Conservation (phyloP, 192 early-diverging fungal genomes). For the Mortierella hygrophila region DNA sequence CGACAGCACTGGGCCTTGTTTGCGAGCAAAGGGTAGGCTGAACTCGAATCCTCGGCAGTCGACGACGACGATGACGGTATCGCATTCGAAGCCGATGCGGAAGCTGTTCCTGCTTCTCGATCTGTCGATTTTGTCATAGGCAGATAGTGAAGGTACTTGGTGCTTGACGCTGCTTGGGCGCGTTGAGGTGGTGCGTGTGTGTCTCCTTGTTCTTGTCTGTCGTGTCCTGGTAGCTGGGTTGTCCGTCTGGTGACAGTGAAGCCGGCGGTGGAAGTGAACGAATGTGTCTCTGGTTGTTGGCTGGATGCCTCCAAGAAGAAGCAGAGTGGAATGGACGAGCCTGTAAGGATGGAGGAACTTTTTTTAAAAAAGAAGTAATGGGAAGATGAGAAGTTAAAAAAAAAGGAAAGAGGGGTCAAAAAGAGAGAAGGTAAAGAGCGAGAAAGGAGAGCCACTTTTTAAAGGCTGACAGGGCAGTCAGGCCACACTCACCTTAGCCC, state of each 20-base stretch:
- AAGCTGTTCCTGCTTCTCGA: not conserved
- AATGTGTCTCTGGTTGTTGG: not conserved
- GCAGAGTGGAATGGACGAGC: not conserved
- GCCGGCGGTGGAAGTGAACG: not conserved
- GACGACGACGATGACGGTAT: not conserved
- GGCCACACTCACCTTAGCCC: not conserved
- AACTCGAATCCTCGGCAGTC: not conserved
- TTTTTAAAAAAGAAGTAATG: not conserved
- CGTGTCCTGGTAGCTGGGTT: too few relatives aligned
- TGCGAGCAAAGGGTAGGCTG: constrained; percentile 16
- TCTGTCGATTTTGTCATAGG: not conserved
- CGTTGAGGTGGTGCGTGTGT: not conserved
- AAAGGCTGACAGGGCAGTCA: not conserved
- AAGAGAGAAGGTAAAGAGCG: too few relatives aligned
- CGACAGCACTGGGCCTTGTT: constrained; percentile 40
- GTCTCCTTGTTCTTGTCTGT: not conserved
- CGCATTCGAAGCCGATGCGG: not conserved
- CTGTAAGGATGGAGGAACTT: not conserved
- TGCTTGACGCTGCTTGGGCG: not conserved
- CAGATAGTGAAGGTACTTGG: not conserved
- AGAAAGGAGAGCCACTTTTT: not conserved
- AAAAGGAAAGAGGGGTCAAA: not conserved
- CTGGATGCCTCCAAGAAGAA: not conserved
- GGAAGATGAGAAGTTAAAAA: not conserved
- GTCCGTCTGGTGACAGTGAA: too few relatives aligned